Evolutionary conservation across 108 stramenopile species (phyloP).

Genomic region (Hondaea fermentalgiana): DNA sequence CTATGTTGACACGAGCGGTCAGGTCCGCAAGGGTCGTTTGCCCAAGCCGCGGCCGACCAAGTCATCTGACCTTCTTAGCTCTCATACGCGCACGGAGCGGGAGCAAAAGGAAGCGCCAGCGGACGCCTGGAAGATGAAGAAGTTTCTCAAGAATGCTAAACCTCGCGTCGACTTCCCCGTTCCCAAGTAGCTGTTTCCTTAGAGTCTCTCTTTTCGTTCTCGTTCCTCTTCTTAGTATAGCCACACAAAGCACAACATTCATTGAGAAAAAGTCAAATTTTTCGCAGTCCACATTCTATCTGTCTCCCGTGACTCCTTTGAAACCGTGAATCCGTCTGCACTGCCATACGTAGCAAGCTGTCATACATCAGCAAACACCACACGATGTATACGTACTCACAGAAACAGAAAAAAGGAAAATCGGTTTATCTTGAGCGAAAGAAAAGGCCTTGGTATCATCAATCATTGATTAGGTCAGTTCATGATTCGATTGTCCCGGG

Average conservation of each 20-base stretch:
- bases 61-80: neutral
- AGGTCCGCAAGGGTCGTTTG: neutral
- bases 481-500: neutral
- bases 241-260: neutral
- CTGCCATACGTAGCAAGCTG: too few species aligned
- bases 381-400: too few species aligned
- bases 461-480: neutral
- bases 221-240: neutral
- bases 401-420: too few species aligned
- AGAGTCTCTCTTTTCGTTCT: too few species aligned
- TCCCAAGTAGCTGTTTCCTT: neutral
- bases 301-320: too few species aligned
- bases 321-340: too few species aligned
- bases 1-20: neutral
- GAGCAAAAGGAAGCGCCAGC: neutral
- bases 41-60: conserved; percentile 8
- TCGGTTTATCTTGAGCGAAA: too few species aligned
- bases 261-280: neutral
- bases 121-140: neutral
- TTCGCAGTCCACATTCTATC: too few species aligned
- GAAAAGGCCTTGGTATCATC: too few species aligned
- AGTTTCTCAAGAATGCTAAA: neutral
- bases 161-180: neutral
- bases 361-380: too few species aligned
- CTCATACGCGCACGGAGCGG: neutral